Evolutionary conservation across 2,329 filamentous ascomycete genomes (phyloP).

Genomic region (Fusarium nelsonii): DNA sequence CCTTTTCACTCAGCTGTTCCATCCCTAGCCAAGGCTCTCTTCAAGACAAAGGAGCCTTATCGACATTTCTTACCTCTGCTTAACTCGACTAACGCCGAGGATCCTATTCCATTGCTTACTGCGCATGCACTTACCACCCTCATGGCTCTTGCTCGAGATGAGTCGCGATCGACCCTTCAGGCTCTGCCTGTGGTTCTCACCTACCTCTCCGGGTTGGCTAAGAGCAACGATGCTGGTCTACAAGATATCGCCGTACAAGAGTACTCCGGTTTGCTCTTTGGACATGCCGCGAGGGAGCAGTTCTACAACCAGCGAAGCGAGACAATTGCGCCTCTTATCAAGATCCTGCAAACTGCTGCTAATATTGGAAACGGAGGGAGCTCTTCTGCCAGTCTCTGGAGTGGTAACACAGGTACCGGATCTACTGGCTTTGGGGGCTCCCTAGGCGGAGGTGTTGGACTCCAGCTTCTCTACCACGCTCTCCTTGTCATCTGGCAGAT

Average conservation of each 20-base stretch:
- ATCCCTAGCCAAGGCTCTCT: constrained; percentile 79
- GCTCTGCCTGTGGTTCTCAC: constrained; percentile 85
- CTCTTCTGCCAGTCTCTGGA: constrained; percentile 72
- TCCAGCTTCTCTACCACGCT: constrained; percentile 95
- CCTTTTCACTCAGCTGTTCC: constrained; percentile 75
- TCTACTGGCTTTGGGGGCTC: constrained; percentile 72
- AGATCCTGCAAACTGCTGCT: constrained; percentile 84
- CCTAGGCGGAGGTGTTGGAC: constrained; percentile 83
- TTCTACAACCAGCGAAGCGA: constrained; percentile 94
- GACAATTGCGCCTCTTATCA: constrained; percentile 83
- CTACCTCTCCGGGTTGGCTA: constrained; percentile 86
- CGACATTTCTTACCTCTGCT: constrained; percentile 87
- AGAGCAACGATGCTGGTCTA: constrained; percentile 86
- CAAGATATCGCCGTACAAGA: constrained; percentile 97
- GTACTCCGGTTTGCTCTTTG: constrained; percentile 86
- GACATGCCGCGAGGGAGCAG: constrained; percentile 77
- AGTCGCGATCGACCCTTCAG: constrained; percentile 74
- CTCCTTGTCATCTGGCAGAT: constrained; percentile 96
- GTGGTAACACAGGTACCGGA: constrained; percentile 64
- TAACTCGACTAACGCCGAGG: constrained; percentile 79
- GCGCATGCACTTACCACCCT: constrained; percentile 87
- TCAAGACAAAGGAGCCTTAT: constrained; percentile 82
- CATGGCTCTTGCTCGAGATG: constrained; percentile 75
- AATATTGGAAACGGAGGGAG: constrained; percentile 75
- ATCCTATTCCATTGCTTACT: constrained; percentile 88